Evolutionary conservation across 495 filamentous ascomycete genomes (phyloP).

Genomic region (Platismatia glauca): DNA sequence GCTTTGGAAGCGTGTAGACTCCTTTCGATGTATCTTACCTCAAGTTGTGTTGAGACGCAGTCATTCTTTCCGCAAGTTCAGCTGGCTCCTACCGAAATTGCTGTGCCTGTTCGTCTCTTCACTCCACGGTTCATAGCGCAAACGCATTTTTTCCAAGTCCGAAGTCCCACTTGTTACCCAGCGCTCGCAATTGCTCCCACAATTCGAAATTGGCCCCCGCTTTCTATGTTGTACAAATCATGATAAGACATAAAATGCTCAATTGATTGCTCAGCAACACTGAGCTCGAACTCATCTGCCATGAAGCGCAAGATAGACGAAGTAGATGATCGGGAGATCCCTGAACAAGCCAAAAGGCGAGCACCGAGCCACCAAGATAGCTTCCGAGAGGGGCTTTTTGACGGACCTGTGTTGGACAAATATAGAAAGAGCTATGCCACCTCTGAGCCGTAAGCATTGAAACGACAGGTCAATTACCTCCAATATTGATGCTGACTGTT

Average conservation of each 20-base stretch:
- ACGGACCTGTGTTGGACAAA: constrained; percentile 51
- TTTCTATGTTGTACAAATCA: neutral
- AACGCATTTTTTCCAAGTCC: too few relatives aligned
- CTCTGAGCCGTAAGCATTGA: constrained; percentile 53
- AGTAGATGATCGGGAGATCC: neutral
- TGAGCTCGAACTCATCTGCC: neutral
- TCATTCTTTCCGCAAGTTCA: neutral
- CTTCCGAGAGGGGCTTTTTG: constrained; percentile 74
- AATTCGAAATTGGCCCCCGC: neutral
- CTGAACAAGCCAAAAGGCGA: constrained; percentile 11
- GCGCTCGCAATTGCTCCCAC: neutral
- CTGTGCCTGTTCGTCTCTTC: neutral
- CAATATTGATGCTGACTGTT: constrained; percentile 14
- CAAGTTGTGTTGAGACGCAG: neutral
- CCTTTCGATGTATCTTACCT: neutral
- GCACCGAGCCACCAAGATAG: constrained; percentile 24
- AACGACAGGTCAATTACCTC: neutral
- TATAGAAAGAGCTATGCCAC: constrained; percentile 62
- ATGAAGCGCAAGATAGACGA: constrained; percentile 19
- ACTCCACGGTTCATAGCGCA: too few relatives aligned
- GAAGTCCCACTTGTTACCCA: constrained; percentile 7
- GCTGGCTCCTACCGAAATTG: too few relatives aligned
- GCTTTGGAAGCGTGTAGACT: neutral
- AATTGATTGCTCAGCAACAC: neutral
- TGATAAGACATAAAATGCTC: neutral